Base-by-base conservation (phyloP, 169 alveolate species). In the Hammondia hammondi region DNA sequence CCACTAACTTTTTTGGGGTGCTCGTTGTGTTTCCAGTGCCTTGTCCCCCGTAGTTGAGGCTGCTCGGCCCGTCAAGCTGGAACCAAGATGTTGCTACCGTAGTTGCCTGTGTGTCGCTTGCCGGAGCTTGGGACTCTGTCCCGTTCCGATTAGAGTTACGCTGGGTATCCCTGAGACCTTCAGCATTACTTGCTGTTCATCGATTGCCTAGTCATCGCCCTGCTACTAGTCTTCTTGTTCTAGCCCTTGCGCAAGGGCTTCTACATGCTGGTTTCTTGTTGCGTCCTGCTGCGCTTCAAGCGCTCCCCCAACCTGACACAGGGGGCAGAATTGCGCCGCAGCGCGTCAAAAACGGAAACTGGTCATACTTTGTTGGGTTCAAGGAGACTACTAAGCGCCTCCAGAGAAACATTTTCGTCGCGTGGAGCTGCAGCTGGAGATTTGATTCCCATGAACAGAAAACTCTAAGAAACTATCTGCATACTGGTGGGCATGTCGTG, bases 231-330 rank as follows among this genome's bases (percentile, higher is more conserved):
- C 43, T 39, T 39, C 0, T 27, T 32, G 85, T 45, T 77, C 46
- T 6, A 71, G 57, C 29, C 88, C 88, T 46, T 90, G 61, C 24
- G 81, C 94, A 6, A 90, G 77, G 27, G 88, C 94, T 45, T 70
- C 77, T 39, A 90, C n/a, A 72, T 90, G 71, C 77, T 90, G 81
- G 35, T 46, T 46, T 37, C 88, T 45, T 9, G 88, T 43, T n/a
- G 52, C 94, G n/a, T 52, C 88, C 35, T 90, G 94, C 81, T 77
- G 81, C 45, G 57, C 45, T 29, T 71, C 94, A 5, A 90, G 94
- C 45, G 72, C 29, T 3, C 88, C 88, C 37, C 94, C 94, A 19
- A 81, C 52, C 94, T 90, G 14, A 32, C 4, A 35, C 4, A n/a
- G 52, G 29, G 29, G 3, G 32, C 91, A 48, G 17, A 45, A 84